These are phyloP conservation scores for Hibiscus trionum DNA, from an alignment of 345 rosid genomes.

Conservation along the genomic window DNA sequence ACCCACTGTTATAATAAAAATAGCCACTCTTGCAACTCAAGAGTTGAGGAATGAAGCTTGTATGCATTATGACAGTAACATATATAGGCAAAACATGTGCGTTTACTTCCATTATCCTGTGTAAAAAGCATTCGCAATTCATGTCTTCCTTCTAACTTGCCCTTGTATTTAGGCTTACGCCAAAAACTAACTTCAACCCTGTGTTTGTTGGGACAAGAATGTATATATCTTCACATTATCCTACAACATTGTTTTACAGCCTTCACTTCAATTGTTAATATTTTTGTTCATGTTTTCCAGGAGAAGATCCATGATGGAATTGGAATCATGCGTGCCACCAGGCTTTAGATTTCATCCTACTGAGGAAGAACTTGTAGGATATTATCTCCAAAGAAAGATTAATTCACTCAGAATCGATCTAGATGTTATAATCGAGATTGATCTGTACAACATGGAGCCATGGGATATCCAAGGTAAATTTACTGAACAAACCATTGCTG, in stretches of 20 bases:
- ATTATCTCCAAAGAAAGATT: slow-evolving; percentile 79
- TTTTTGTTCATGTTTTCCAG: slow-evolving; percentile 15
- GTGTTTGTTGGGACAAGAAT: not conserved
- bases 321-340: slow-evolving; percentile 76
- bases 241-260: slow-evolving; percentile 27
- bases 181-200: not conserved
- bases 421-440: slow-evolving; percentile 80
- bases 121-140: slow-evolving; percentile 27
- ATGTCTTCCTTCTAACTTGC: slow-evolving; percentile 17
- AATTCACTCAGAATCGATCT: slow-evolving; percentile 61
- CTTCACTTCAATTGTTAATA: slow-evolving; percentile 5
- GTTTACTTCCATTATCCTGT: slow-evolving; percentile 31
- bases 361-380: slow-evolving; percentile 95
- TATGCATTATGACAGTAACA: slow-evolving; percentile 12
- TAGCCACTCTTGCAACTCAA: slow-evolving; percentile 3
- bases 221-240: too few species aligned
- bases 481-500: not conserved
- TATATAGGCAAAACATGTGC: slow-evolving; percentile 21
- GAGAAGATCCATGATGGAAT: slow-evolving; percentile 34
- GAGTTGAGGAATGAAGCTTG: slow-evolving; percentile 1
- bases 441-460: slow-evolving; percentile 96
- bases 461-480: slow-evolving; percentile 91
- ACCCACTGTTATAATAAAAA: not conserved
- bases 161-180: slow-evolving; percentile 31
- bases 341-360: slow-evolving; percentile 97